A percentile compares a stretch with the other conserved stretches of the same genome.
Conservation (phyloP, 2,329 filamentous ascomycete genomes). For the Onygenales sp. region DNA sequence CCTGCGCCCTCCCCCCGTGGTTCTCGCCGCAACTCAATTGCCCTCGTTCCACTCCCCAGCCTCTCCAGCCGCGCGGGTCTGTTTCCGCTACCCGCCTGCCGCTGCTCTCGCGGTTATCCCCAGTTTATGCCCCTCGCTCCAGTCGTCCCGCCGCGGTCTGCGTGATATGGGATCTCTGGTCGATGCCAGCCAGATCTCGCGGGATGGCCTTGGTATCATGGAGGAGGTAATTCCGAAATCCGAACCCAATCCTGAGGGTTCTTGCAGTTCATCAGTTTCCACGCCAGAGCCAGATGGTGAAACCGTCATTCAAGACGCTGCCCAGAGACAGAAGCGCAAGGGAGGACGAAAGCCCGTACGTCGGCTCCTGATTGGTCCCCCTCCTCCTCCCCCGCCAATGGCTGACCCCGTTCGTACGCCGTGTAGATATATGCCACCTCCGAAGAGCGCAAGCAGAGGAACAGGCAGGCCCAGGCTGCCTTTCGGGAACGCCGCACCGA, state of each 20-base stretch:
- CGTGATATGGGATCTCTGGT: slow-evolving; percentile 36
- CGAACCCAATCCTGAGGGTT: slow-evolving; percentile 32
- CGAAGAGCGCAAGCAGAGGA: slow-evolving; percentile 95
- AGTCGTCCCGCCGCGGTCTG: background rate
- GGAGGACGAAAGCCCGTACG: slow-evolving; percentile 93
- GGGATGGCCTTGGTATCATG: slow-evolving; percentile 29
- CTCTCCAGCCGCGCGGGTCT: slow-evolving; percentile 24
- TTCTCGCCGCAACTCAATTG: background rate
- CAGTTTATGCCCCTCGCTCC: background rate
- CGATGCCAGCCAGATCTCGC: slow-evolving; percentile 26
- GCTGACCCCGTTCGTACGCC: slow-evolving; percentile 4
- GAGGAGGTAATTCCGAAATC: slow-evolving; percentile 33
- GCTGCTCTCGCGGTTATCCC: slow-evolving; percentile 9
- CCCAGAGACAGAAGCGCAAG: slow-evolving; percentile 73
- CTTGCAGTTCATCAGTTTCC: slow-evolving; percentile 36
- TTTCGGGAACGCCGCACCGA: slow-evolving; percentile 95
- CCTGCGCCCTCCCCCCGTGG: slow-evolving; percentile 9
- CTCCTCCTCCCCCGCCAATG: slow-evolving; percentile 5
- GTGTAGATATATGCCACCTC: slow-evolving; percentile 92
- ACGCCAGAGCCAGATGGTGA: slow-evolving; percentile 37
- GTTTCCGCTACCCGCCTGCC: slow-evolving; percentile 11
- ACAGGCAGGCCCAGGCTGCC: slow-evolving; percentile 91
- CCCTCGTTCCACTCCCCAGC: background rate
- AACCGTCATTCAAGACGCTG: slow-evolving; percentile 31
- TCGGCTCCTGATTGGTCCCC: slow-evolving; percentile 14